Evolutionary conservation across 768 basidiomycete genomes (phyloP), one percentile per base, ranked within the genome.

Genomic region (Porphyrellus cyaneotinctus): DNA sequence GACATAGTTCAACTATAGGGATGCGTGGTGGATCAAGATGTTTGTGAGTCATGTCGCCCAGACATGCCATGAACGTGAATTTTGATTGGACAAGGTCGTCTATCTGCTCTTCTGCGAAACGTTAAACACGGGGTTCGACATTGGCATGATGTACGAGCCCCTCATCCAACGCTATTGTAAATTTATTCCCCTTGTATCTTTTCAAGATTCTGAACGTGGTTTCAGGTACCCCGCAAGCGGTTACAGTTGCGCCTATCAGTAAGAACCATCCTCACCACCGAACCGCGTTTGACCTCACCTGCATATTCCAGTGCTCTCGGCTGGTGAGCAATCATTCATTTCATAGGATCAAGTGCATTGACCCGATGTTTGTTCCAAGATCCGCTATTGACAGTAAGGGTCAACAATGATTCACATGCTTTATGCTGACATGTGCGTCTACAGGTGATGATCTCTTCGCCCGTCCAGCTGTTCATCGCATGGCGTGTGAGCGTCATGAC

Each of bases 391-490:
- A 80, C 78, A 17, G 77, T 77, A 31, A 57, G 68, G 51, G 6
- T 23, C 6, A 2, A 38, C 6, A 8, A 18, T 20, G 7, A 4
- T 12, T 15, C 1, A 8, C 20, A n/a, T 31, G 2, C 15, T 51
- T n/a, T 10, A 4, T 13, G 20, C 31, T 48, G 18, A 39, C n/a
- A 32, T 23, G 2, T 20, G 18, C 23, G 11, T 47, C 14, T 31
- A 30, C 37, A 79, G 78, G 77, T 72, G 7, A 70, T 80, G 52
- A 76, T 76, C 22, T 75, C 74, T 3, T 59, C 69, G 17, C 56
- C 72, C 11, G 77, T 79, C 9, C 78, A 80, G 50, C 49, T 74
- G 8, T 81, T 81, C 61, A 78, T 77, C 42, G 75, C 75, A 4
- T 75, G 73, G 72, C 65, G 74, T 24, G 72, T 75, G 36, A 70